Evolutionary conservation across 495 filamentous ascomycete species (phyloP), one percentile per base, ranked within the genome.

Genomic region (Halenospora varia): DNA sequence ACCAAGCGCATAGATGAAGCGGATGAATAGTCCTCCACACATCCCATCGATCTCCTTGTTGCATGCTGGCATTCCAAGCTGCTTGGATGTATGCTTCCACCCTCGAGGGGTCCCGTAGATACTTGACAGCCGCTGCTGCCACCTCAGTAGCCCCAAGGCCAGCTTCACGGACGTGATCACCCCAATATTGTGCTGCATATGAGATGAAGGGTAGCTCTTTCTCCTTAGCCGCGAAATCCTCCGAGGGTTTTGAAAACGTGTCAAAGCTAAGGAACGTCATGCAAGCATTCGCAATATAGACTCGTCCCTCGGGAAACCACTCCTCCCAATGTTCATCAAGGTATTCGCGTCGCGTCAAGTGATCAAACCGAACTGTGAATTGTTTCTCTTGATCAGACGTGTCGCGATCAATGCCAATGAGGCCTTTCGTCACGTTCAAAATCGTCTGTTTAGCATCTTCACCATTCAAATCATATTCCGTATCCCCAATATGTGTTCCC

Each of bases 131-230:
- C 19, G 22, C 39, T 9, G 19, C 24, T 4, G 53, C 39, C 1
- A 59, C 48, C 13, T 55, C 51, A 8, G 42, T 22, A n/a, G n/a
- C n/a, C n/a, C n/a, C n/a, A n/a, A n/a, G n/a, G 17, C 52, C 57
- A 13, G 61, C 62, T 25, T 66, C 60, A 3, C 41, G 19, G 11
- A 60, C 64, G 45, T 71, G 68, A 41, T 62, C 56, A 24, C 66
- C 68, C 68, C 68, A 71, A 24, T 62, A 66, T 10, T 61, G 25
- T 13, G 61, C 62, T 1, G 62, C 64, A 51, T 71, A 71, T 6
- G 56, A 47, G 2, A 68, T 18, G 24, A 69, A 62, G 0, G 60
- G 57, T 25, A 60, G 62, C 10, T 54, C 18, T 11, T 39, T 18
- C 25, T 62, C 61, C 26, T 64, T 62, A 8, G 23, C 17, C 20